These are phyloP conservation scores for Amorphotheca resinae DNA, from an alignment of 495 filamentous ascomycete genomes.

Conservation along the genomic window DNA sequence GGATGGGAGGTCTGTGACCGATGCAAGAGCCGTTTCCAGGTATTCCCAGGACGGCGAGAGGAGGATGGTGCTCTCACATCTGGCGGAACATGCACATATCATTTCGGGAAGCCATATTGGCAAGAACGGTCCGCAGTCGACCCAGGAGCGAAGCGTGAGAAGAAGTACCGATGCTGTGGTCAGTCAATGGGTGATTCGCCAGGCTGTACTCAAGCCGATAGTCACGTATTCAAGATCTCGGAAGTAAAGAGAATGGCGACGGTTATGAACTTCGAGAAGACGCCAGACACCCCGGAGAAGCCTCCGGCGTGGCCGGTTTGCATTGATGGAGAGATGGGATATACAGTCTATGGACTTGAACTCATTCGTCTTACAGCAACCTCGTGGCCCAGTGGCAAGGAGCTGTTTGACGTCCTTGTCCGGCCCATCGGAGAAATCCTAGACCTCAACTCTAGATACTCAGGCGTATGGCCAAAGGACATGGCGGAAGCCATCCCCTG, in stretches of 20 bases:
- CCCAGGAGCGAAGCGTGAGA: conserved; percentile 38
- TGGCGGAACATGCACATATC: conserved; percentile 65
- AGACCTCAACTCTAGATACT: conserved; percentile 83
- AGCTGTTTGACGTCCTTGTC: conserved; percentile 74
- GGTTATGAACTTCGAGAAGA: conserved; percentile 65
- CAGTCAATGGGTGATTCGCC: conserved; percentile 50
- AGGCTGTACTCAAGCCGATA: conserved; percentile 56
- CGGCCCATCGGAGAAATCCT: conserved; percentile 71
- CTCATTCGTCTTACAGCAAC: conserved; percentile 78
- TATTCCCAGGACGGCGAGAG: conserved; percentile 73
- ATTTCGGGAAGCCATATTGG: conserved; percentile 52
- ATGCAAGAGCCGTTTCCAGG: conserved; percentile 75
- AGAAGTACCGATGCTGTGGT: conserved; percentile 66
- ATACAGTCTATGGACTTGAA: conserved; percentile 76
- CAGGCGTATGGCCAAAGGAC: conserved; percentile 67
- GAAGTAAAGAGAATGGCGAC: conserved; percentile 64
- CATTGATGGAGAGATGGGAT: conserved; percentile 97
- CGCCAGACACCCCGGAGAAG: conserved; percentile 45
- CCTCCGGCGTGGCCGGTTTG: conserved; percentile 43
- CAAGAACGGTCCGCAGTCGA: conserved; percentile 30
- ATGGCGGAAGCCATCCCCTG: conserved; percentile 56
- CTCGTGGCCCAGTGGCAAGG: conserved; percentile 67
- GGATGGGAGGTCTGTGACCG: conserved; percentile 85
- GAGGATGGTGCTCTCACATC: conserved; percentile 69
- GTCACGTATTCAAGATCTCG: conserved; percentile 81